A percentile compares a stretch with the other conserved stretches of the same genome.
phyloP scores from a whole-genome alignment of 495 filamentous ascomycete genomes.

The Trypethelium eluteriae region DNA sequence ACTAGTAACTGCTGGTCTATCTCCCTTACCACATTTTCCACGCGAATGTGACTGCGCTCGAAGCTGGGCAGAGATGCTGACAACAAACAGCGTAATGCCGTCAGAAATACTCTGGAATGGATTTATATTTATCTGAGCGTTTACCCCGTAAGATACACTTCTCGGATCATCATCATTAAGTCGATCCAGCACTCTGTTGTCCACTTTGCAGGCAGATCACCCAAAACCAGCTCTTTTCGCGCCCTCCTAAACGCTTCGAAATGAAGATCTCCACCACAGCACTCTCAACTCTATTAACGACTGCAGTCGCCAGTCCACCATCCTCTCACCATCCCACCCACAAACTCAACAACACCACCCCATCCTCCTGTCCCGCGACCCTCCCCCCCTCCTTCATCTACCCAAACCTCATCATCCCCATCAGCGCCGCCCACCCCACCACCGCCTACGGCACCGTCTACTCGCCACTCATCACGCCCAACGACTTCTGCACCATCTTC shows the following conservation, averaged over 20 bases:
- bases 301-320: not conserved
- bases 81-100: too few species aligned
- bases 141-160: too few species aligned
- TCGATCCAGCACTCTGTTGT: too few species aligned
- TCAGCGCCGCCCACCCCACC: not conserved
- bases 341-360: not conserved
- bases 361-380: not conserved
- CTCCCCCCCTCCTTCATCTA: not conserved
- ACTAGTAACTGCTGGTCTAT: not conserved
- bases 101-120: too few species aligned
- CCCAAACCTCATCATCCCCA: conserved; percentile 3
- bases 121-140: too few species aligned
- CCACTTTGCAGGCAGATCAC: too few species aligned
- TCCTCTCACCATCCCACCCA: not conserved
- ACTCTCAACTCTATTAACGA: not conserved
- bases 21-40: not conserved
- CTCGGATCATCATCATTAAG: too few species aligned
- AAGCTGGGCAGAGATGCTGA: too few species aligned
- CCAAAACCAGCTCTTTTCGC: too few species aligned
- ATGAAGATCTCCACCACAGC: not conserved
- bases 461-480: not conserved
- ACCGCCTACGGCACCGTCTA: conserved; percentile 1
- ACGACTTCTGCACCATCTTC: conserved; percentile 13
- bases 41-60: not conserved
- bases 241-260: not conserved